Evolutionary conservation across 1,284 basidiomycete genomes (phyloP).

Genomic region (Neolentinus lepideus): DNA sequence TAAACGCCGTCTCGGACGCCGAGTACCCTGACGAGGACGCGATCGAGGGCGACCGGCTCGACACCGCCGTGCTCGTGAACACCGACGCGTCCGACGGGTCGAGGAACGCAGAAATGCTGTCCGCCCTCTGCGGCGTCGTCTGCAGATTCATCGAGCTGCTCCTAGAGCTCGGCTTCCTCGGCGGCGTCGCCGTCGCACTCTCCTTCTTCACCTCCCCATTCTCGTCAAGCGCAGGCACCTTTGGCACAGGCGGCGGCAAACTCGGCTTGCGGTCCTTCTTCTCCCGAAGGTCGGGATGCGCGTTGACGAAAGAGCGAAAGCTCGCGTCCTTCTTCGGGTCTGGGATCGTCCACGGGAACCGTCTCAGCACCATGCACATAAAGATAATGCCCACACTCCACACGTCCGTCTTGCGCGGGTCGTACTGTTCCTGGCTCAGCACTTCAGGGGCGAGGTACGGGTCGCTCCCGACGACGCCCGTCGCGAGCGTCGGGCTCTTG

Average conservation of each 20-base stretch:
- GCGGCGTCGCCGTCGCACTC: background rate
- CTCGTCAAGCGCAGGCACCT: conserved; percentile 3
- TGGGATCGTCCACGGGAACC: conserved; percentile 99
- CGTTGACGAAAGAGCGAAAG: conserved; percentile 87
- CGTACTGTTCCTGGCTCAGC: conserved; percentile 74
- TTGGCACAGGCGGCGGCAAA: background rate
- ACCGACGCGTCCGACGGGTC: background rate
- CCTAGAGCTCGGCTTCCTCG: background rate
- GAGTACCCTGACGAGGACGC: background rate
- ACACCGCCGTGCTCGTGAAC: background rate
- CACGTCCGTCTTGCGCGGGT: conserved; percentile 96
- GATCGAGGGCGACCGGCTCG: background rate
- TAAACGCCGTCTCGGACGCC: background rate
- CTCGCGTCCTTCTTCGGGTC: conserved; percentile 91
- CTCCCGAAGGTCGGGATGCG: conserved; percentile 81
- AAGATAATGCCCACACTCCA: conserved; percentile 99
- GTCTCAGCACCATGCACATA: conserved; percentile 95
- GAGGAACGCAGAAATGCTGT: background rate
- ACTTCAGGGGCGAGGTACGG: conserved; percentile 99
- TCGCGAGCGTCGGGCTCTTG: conserved; percentile 72
- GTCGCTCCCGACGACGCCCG: conserved; percentile 94
- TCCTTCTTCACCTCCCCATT: background rate
- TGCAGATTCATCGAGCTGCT: background rate
- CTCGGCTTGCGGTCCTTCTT: conserved; percentile 18
- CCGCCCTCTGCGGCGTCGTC: background rate